These are phyloP conservation scores for Datura wrightii DNA, from an alignment of 257 asterid genomes.

Conservation along the genomic window DNA sequence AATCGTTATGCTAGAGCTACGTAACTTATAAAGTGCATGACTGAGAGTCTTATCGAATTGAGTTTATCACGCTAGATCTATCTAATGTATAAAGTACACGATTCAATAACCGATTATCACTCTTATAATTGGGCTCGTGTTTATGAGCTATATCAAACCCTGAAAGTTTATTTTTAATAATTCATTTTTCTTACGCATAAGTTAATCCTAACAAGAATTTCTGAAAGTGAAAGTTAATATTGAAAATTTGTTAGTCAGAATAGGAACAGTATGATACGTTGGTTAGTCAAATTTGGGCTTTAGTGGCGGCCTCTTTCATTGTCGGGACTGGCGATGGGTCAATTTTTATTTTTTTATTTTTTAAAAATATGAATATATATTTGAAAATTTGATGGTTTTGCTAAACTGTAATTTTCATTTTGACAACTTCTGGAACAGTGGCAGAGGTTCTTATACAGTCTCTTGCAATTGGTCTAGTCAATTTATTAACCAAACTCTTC, in stretches of 20 bases:
- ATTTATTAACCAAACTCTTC: not conserved
- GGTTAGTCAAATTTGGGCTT: constrained; percentile 25
- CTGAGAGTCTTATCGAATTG: not conserved
- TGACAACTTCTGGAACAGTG: not conserved
- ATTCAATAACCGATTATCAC: not conserved
- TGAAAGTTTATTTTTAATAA: not conserved
- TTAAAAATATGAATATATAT: too few relatives aligned
- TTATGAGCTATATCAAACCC: not conserved
- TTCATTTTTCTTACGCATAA: not conserved
- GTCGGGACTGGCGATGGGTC: constrained; percentile 2
- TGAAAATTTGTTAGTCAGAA: constrained; percentile 13
- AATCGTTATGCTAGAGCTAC: too few relatives aligned
- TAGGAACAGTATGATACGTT: not conserved
- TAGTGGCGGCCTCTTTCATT: not conserved
- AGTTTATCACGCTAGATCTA: not conserved
- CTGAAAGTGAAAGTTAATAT: not conserved
- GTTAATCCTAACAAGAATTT: not conserved
- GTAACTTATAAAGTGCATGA: too few relatives aligned
- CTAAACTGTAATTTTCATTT: not conserved
- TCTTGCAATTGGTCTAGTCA: not conserved
- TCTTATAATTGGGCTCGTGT: too few relatives aligned
- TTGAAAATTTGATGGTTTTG: not conserved
- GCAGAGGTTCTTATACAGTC: not conserved
- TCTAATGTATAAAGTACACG: not conserved
- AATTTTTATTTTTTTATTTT: too few relatives aligned